Percentiles rank a stretch among this genome's conserved stretches.
These are phyloP conservation scores for Penicillium sp. DNA, from an alignment of 2,329 filamentous ascomycete species.

Conservation along the genomic window DNA sequence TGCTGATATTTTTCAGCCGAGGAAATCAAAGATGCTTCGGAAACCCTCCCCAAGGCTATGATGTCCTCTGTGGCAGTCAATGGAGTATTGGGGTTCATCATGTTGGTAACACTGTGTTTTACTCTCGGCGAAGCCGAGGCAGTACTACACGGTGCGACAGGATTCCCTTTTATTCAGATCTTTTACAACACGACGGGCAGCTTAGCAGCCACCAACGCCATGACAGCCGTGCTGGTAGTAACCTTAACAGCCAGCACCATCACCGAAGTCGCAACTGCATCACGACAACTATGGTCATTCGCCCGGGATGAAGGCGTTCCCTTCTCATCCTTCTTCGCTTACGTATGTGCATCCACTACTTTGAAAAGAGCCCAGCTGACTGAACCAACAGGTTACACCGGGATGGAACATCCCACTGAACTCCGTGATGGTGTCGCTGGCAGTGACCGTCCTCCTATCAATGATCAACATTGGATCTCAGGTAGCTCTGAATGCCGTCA, in stretches of 20 bases:
- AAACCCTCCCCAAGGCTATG: slow-evolving; percentile 49
- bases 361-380: slow-evolving; percentile 3
- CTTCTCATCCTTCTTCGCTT: slow-evolving; percentile 36
- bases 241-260: slow-evolving; percentile 49
- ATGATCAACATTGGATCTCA: slow-evolving; percentile 51
- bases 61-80: slow-evolving; percentile 49
- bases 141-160: slow-evolving; percentile 44
- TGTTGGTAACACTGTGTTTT: slow-evolving; percentile 54
- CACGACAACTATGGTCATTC: slow-evolving; percentile 55
- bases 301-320: slow-evolving; percentile 41
- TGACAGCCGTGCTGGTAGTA: slow-evolving; percentile 49
- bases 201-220: slow-evolving; percentile 46
- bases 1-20: slow-evolving; percentile 29
- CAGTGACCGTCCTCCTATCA: slow-evolving; percentile 43
- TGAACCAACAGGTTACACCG: slow-evolving; percentile 29
- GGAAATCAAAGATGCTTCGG: slow-evolving; percentile 45
- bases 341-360: slow-evolving; percentile 26
- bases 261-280: slow-evolving; percentile 54
- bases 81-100: slow-evolving; percentile 51
- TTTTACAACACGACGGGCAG: slow-evolving; percentile 51
- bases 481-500: slow-evolving; percentile 42
- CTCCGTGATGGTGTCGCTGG: slow-evolving; percentile 44
- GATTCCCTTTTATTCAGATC: slow-evolving; percentile 57
- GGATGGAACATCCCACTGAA: slow-evolving; percentile 45
- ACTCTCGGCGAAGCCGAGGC: slow-evolving; percentile 48